Base-by-base conservation (phyloP, 345 rosid species). In the Arabis hirsuta region DNA sequence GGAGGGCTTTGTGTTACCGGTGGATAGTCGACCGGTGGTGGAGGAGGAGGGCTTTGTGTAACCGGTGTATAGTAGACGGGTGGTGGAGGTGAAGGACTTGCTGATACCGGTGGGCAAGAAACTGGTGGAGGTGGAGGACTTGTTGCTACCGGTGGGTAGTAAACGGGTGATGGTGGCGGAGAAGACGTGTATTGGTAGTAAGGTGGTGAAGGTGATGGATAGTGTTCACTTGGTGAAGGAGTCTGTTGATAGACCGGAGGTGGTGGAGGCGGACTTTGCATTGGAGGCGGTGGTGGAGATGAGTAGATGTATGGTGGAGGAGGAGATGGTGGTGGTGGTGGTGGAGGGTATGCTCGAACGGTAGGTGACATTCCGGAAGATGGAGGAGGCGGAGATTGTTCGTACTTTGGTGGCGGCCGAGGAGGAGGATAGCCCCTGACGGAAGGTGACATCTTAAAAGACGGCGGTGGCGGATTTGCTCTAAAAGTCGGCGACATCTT, bases 311-410 rank as follows among this genome's bases (percentile, higher is more conserved):
- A 75, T 10, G 87, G 81, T 3, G 72, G 71, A 22, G 69, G 56
- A 1, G 62, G 84, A 3, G 80, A 53, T 14, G 88, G 82, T 0
- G 84, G 7, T 69, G 84, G 7, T 69, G 81, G 81, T n/a, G 85
- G 85, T 3, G 80, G 43, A 7, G 85, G 81, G 10, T 81, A 80
- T 51, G 58, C 73, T 55, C 65, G 69, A 16, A 53, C 51, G 11
- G 74, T 12, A 19, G 79, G 79, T 0, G 79, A 75, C 79, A 75
- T 68, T 12, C 10, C 45, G 1, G 51, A 68, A 61, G 69, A 68
- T 36, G 79, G 65, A 62, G 79, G 68, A 3, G 65, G 66, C 3
- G 73, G 32, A 48, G 69, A 26, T 55, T 46, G 48, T 39, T 67
- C 72, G 43, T 67, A 42, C 7, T 9, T 42, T n/a, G 42, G 41